phyloP scores from a whole-genome alignment of 352 stramenopile genomes.

The Achlya hypogyna region DNA sequence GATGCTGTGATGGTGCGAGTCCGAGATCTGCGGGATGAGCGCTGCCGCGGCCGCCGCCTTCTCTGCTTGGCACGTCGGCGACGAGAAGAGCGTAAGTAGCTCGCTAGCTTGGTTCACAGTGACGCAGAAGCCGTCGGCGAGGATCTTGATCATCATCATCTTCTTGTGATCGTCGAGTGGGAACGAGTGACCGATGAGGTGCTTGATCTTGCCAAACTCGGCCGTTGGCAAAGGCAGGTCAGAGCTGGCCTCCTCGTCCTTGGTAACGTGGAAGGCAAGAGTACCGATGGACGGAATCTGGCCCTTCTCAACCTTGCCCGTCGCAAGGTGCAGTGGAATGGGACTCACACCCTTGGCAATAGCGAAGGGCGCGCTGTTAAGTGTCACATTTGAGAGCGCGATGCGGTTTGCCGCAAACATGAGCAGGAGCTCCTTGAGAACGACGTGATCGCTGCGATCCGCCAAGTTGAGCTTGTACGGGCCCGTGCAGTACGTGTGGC shows the following conservation, averaged over 20 bases:
- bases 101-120: slow-evolving; percentile 43
- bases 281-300: neutral
- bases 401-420: slow-evolving; percentile 48
- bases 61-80: slow-evolving; percentile 56
- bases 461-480: slow-evolving; percentile 43
- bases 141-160: slow-evolving; percentile 49
- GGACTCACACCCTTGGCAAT: slow-evolving; percentile 28
- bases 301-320: slow-evolving; percentile 40
- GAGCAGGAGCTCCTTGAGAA: slow-evolving; percentile 46
- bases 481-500: slow-evolving; percentile 24
- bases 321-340: neutral
- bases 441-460: slow-evolving; percentile 39
- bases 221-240: slow-evolving; percentile 3
- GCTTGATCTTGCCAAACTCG: neutral
- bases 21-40: slow-evolving; percentile 53
- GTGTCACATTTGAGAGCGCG: slow-evolving; percentile 39
- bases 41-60: slow-evolving; percentile 50
- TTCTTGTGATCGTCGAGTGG: slow-evolving; percentile 12
- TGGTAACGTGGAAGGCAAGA: neutral
- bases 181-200: slow-evolving; percentile 12
- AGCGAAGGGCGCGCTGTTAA: slow-evolving; percentile 36
- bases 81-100: slow-evolving; percentile 47
- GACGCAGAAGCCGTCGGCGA: slow-evolving; percentile 58
- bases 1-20: slow-evolving; percentile 20
- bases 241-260: slow-evolving; percentile 9